Conservation (phyloP, 2,329 filamentous ascomycete species). For the Cytospora piceae region DNA sequence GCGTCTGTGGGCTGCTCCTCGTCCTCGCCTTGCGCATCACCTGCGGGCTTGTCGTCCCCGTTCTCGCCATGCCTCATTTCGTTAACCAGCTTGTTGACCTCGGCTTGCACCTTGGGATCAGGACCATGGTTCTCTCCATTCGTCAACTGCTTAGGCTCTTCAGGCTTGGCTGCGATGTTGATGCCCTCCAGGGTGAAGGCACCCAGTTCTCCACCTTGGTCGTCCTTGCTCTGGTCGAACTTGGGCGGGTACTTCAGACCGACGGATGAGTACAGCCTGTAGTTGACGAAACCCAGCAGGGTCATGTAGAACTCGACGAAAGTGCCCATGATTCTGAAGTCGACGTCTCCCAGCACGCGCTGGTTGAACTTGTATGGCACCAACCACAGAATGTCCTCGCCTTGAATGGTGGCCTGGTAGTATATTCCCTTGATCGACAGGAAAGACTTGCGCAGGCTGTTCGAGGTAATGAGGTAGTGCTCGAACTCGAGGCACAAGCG, state of each 20-base stretch:
- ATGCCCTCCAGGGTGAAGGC: conserved; percentile 86
- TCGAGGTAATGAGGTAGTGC: conserved; percentile 92
- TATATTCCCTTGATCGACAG: conserved; percentile 99
- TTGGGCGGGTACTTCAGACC: conserved; percentile 95
- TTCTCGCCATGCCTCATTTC: conserved; percentile 61
- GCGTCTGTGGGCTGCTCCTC: conserved; percentile 58
- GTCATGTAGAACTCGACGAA: conserved; percentile 99
- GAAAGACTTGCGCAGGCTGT: conserved; percentile 93
- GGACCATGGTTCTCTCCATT: conserved; percentile 56
- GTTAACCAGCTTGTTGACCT: conserved; percentile 70
- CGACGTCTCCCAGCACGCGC: conserved; percentile 87
- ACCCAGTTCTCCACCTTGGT: conserved; percentile 84
- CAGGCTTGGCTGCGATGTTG: conserved; percentile 60
- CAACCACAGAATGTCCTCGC: conserved; percentile 95
- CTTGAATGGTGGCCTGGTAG: conserved; percentile 96
- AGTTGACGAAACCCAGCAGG: conserved; percentile 93
- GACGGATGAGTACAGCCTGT: conserved; percentile 86
- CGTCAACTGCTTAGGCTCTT: conserved; percentile 57
- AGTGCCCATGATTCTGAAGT: conserved; percentile 99
- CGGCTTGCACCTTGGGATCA: conserved; percentile 65
- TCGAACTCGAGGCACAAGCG: conserved; percentile 93
- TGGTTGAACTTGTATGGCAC: conserved; percentile 99
- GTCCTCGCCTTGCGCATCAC: conserved; percentile 43
- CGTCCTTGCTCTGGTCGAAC: conserved; percentile 85
- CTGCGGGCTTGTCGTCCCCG: conserved; percentile 44